A percentile compares a stretch with the other conserved stretches of the same genome.
These are phyloP conservation scores for Warburgia ugandensis DNA, from an alignment of 164 flowering plant species.

Conservation along the genomic window DNA sequence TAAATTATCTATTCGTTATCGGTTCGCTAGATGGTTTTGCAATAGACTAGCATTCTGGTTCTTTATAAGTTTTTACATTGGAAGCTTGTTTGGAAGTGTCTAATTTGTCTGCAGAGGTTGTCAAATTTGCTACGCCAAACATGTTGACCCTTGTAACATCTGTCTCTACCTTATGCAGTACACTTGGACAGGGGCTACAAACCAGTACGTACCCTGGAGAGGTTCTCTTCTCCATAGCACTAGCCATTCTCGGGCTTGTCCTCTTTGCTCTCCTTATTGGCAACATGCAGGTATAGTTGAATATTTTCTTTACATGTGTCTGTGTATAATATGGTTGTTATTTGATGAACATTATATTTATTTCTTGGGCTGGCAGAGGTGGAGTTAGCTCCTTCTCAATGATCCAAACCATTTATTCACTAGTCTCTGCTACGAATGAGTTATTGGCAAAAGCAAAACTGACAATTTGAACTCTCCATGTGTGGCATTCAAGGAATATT, in stretches of 20 bases:
- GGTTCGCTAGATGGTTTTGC: too few relatives aligned
- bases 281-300: slow-evolving; percentile 80
- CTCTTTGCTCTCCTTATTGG: slow-evolving; percentile 96
- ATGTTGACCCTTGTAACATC: background rate
- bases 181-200: slow-evolving; percentile 95
- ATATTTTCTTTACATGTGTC: background rate
- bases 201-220: slow-evolving; percentile 95
- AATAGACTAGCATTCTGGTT: too few relatives aligned
- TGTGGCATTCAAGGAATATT: too few relatives aligned
- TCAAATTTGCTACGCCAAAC: background rate
- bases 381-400: too few relatives aligned
- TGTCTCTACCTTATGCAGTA: slow-evolving; percentile 39
- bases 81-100: background rate
- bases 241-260: slow-evolving; percentile 87
- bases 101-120: background rate
- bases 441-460: too few relatives aligned
- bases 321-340: background rate
- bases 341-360: background rate
- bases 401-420: too few relatives aligned
- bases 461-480: too few relatives aligned
- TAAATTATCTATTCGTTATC: too few relatives aligned
- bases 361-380: too few relatives aligned
- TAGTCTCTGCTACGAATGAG: too few relatives aligned
- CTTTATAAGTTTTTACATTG: too few relatives aligned
- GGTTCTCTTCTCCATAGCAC: slow-evolving; percentile 79